Evolutionary conservation across 306 rosid genomes (phyloP).

Genomic region (barrel medic (Medicago truncatula)): DNA sequence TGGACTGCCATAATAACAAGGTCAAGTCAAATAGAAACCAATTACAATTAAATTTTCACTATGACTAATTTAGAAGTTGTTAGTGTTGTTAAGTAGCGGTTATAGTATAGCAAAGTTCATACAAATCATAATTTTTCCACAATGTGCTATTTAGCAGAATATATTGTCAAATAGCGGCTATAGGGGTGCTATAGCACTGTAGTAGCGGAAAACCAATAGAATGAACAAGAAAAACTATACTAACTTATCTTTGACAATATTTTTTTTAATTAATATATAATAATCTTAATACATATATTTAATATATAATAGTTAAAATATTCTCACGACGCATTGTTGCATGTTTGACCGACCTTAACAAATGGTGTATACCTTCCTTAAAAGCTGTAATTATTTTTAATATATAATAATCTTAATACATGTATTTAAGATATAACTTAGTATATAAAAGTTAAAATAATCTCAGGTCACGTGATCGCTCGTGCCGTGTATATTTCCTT

Average conservation of each 20-base stretch:
- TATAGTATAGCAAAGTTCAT: background rate
- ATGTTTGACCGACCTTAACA: background rate
- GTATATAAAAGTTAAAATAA: background rate
- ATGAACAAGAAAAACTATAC: no score
- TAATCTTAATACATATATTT: no score
- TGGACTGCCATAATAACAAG: background rate
- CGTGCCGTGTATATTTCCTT: background rate
- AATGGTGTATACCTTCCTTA: background rate
- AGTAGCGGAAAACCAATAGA: background rate
- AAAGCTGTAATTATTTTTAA: no score
- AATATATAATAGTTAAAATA: background rate
- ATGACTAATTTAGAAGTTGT: background rate
- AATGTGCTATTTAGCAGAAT: background rate
- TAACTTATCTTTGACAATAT: no score
- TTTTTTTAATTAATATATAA: no score
- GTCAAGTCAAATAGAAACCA: background rate
- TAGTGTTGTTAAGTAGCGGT: background rate
- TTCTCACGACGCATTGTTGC: background rate
- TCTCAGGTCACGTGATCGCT: background rate
- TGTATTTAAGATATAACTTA: no score
- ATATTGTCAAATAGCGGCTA: background rate
- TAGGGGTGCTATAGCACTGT: background rate
- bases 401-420: no score
- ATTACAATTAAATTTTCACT: background rate
- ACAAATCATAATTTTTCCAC: background rate